Conservation (phyloP, 371 early-diverging fungal species). For the Mucor lusitanicus region DNA sequence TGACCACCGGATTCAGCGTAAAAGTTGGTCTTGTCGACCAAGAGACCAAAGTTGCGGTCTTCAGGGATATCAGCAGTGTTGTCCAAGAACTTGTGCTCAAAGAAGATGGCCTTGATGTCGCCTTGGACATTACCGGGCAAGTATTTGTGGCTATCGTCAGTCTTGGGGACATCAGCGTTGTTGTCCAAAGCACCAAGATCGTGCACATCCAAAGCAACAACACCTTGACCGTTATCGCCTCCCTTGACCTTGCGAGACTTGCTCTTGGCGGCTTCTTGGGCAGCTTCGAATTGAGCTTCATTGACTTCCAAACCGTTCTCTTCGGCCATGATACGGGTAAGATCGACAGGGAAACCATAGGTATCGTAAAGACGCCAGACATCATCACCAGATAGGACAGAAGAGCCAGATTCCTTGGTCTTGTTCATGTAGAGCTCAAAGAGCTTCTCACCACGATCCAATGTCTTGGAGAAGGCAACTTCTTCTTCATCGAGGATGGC, state of each 20-base stretch:
- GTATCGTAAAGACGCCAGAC: constrained; percentile 99
- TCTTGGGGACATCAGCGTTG: constrained; percentile 72
- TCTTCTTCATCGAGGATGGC: constrained; percentile 97
- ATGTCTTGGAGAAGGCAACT: constrained; percentile 93
- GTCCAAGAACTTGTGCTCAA: constrained; percentile 55
- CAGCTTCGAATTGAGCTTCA: constrained; percentile 82
- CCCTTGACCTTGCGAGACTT: constrained; percentile 73
- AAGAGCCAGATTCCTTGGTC: constrained; percentile 61
- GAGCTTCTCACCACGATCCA: constrained; percentile 96
- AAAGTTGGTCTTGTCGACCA: constrained; percentile 97
- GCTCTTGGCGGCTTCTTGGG: constrained; percentile 86
- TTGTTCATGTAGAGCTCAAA: constrained; percentile 86
- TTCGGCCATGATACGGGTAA: constrained; percentile 98
- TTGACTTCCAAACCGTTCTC: constrained; percentile 92
- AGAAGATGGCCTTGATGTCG: constrained; percentile 73
- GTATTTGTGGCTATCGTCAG: constrained; percentile 94
- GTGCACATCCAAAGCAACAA: constrained; percentile 89
- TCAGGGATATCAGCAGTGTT: constrained; percentile 55
- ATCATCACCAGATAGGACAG: constrained; percentile 83
- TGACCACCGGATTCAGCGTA: constrained; percentile 99
- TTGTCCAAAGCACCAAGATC: constrained; percentile 86
- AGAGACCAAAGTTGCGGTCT: constrained; percentile 75
- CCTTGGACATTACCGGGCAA: constrained; percentile 69
- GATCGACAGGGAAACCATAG: constrained; percentile 99
- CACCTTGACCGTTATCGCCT: constrained; percentile 54